Evolutionary conservation across 139 green algal genomes (phyloP).

Genomic region (Tetradesmus lagerheimii): DNA sequence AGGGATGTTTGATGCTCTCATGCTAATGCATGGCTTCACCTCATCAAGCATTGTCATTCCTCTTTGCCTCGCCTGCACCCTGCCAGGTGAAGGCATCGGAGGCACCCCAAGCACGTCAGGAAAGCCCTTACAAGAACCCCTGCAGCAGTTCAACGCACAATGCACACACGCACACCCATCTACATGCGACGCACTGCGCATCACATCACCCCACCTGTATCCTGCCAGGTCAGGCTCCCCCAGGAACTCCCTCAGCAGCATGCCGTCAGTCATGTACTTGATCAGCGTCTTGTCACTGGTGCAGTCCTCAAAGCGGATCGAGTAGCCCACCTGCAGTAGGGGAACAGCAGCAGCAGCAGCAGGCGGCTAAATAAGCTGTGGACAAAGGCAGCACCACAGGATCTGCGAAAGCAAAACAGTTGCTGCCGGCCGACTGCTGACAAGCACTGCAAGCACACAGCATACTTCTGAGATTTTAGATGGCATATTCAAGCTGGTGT

Average conservation of each 20-base stretch:
- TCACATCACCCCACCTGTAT: constrained; percentile 82
- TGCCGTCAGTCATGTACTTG: constrained; percentile 99
- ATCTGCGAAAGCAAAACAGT: too few relatives aligned
- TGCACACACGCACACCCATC: too few relatives aligned
- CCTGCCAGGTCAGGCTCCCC: constrained; percentile 93
- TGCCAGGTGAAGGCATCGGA: too few relatives aligned
- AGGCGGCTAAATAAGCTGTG: background rate
- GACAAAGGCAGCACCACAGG: background rate
- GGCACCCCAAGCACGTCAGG: background rate
- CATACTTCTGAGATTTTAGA: background rate
- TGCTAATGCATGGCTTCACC: too few relatives aligned
- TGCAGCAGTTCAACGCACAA: too few relatives aligned
- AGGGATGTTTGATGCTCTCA: too few relatives aligned
- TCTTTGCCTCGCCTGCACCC: too few relatives aligned
- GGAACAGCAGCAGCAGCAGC: background rate
- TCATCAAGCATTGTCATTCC: too few relatives aligned
- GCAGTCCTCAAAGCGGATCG: constrained; percentile 99
- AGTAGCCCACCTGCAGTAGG: constrained; percentile 90
- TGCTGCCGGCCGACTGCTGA: too few relatives aligned
- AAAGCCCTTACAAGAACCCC: background rate
- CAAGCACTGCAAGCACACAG: background rate
- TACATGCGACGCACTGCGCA: too few relatives aligned
- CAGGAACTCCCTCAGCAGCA: constrained; percentile 98
- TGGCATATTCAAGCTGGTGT: too few relatives aligned
- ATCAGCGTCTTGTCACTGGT: constrained; percentile 96